phyloP scores from a whole-genome alignment of 805 yeast species.

The Saccharomycopsis fodiens region DNA sequence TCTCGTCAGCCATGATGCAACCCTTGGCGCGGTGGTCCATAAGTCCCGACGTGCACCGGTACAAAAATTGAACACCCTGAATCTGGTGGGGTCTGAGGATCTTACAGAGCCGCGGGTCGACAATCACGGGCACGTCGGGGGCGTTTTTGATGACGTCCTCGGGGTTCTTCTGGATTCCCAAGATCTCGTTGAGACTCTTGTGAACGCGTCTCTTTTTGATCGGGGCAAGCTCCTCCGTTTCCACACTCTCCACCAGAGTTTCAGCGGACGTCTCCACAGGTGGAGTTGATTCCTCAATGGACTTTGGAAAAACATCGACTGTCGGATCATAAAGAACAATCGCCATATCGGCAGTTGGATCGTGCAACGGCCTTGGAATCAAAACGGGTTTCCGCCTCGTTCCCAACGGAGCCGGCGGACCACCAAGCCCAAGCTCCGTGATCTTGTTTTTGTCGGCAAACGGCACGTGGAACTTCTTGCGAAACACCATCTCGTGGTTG shows the following conservation, averaged over 20 bases:
- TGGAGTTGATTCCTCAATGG: slow-evolving; percentile 18
- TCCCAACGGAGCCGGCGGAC: slow-evolving; percentile 78
- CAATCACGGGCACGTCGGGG: slow-evolving; percentile 91
- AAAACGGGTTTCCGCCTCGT: slow-evolving; percentile 59
- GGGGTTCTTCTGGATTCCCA: slow-evolving; percentile 57
- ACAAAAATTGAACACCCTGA: slow-evolving; percentile 88
- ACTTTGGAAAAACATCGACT: slow-evolving; percentile 43
- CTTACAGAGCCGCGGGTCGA: slow-evolving; percentile 81
- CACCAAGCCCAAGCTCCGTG: slow-evolving; percentile 23
- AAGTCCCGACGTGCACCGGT: slow-evolving; percentile 84
- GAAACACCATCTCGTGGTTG: slow-evolving; percentile 34
- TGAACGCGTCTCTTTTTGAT: slow-evolving; percentile 38
- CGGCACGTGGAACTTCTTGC: slow-evolving; percentile 55
- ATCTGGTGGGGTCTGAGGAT: slow-evolving; percentile 93
- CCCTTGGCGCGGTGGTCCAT: slow-evolving; percentile 82
- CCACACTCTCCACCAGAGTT: background rate
- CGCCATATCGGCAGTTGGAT: slow-evolving; percentile 89
- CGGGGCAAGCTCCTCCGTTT: background rate
- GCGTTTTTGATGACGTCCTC: slow-evolving; percentile 43
- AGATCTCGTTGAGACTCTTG: slow-evolving; percentile 67
- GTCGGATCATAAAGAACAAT: slow-evolving; percentile 95
- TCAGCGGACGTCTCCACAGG: slow-evolving; percentile 20
- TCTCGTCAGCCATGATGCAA: slow-evolving; percentile 97
- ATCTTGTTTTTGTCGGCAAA: slow-evolving; percentile 32
- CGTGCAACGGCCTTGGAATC: slow-evolving; percentile 91